Evolutionary conservation across 2,329 filamentous ascomycete genomes (phyloP), one percentile per base, ranked within the genome.

Genomic region (Penicillium concentricum): DNA sequence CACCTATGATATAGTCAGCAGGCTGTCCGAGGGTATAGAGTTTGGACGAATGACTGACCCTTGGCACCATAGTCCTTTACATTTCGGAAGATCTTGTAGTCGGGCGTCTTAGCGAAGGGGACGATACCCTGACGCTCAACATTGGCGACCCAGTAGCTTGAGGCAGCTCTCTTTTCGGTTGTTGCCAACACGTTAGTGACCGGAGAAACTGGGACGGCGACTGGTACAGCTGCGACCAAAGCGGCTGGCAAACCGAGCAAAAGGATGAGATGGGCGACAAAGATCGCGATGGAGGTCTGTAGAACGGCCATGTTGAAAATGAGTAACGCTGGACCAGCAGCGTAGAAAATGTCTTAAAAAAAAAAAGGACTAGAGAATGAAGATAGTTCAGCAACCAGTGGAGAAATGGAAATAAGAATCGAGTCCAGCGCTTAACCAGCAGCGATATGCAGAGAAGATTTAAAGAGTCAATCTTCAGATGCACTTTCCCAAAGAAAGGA

Each of bases 61-160:
- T 78, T 83, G 46, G 89, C 89, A 45, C 89, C 89, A 67, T 84
- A 92, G 67, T 91, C 87, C 75, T 84, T 85, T 46, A 92, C 89
- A 66, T 91, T 91, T 65, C 89, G 87, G 76, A 85, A 92, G 62
- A 92, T 79, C 72, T 89, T 82, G 81, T 91, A 94, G 68, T 76
- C 74, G 5, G 63, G 48, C 32, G 78, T 75, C 32, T 71, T 70
- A 59, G 84, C 80, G 69, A 87, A 95, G 30, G 89, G 84, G 42
- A 87, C 82, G 2, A 77, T 75, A 56, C 90, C 91, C 65, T 91
- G 84, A 39, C 88, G 87, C 66, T 86, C 71, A 68, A 94, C 87
- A 60, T 79, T 79, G 35, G 84, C 81, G 55, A 94, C 74, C 91
- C 91, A 95, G 81, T 88, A 94, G 67, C 74, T 76, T 5, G 82